Conservation (phyloP, 495 filamentous ascomycete species). For the Clohesyomyces aquaticus region DNA sequence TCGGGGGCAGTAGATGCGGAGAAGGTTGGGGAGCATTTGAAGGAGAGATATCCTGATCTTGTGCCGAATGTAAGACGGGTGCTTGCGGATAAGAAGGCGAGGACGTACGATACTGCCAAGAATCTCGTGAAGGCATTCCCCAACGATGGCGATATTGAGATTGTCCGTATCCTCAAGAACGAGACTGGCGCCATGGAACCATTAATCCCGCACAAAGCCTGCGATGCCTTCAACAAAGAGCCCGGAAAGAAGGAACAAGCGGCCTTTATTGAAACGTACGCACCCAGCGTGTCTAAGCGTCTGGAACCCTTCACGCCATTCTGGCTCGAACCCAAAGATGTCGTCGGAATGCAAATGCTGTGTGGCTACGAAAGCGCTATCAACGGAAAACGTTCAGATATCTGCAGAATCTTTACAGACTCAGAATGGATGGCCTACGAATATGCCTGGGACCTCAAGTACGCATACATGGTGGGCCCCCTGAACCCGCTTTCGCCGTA, state of each 20-base stretch:
- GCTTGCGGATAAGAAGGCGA: constrained; percentile 16
- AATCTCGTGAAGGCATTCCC: constrained; percentile 6
- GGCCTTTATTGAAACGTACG: constrained; percentile 8
- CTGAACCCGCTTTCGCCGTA: constrained; percentile 16
- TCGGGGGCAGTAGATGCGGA: constrained; percentile 10
- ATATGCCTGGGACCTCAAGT: constrained; percentile 18
- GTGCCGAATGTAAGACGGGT: constrained; percentile 4
- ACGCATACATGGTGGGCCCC: constrained; percentile 15
- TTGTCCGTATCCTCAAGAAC: constrained; percentile 6
- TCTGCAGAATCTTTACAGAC: constrained; percentile 12
- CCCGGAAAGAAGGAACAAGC: constrained; percentile 9
- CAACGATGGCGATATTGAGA: constrained; percentile 5
- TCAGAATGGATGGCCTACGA: constrained; percentile 17
- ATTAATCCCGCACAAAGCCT: constrained; percentile 11
- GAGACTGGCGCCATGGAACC: constrained; percentile 13
- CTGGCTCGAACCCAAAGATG: too few species aligned
- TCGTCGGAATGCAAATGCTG: constrained; percentile 9
- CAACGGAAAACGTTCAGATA: constrained; percentile 5
- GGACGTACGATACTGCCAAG: constrained; percentile 13
- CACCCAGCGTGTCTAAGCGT: background rate
- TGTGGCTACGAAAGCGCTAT: constrained; percentile 15
- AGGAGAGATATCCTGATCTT: constrained; percentile 5
- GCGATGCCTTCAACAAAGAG: constrained; percentile 14
- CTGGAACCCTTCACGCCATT: too few species aligned
- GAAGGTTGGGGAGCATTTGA: constrained; percentile 5